A percentile compares a stretch with the other conserved stretches of the same genome.
Evolutionary conservation across 2,329 filamentous ascomycete species (phyloP).

Genomic region (Fusarium proliferatum): DNA sequence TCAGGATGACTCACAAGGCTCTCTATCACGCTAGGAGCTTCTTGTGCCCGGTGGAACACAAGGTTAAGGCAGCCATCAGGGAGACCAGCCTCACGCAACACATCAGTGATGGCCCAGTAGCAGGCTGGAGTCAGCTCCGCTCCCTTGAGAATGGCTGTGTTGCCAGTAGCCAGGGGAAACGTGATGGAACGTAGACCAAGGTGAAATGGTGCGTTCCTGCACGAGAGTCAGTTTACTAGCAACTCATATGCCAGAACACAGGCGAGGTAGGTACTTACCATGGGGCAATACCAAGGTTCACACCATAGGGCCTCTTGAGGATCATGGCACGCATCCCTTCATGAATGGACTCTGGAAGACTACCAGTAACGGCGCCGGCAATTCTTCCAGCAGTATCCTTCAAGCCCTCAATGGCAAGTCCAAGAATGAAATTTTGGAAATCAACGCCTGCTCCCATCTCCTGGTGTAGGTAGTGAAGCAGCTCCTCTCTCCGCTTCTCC

Average conservation of each 20-base stretch:
- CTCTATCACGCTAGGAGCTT: background rate
- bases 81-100: background rate
- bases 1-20: background rate
- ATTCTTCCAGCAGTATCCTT: conserved; percentile 52
- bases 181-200: background rate
- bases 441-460: conserved; percentile 20
- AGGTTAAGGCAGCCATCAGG: background rate
- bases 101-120: background rate
- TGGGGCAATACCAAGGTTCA: conserved; percentile 20
- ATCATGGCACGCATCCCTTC: conserved; percentile 32
- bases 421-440: conserved; percentile 46
- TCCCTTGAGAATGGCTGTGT: background rate
- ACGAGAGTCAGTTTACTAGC: background rate
- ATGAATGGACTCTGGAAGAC: conserved; percentile 40
- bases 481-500: background rate
- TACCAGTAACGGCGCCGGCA: conserved; percentile 41
- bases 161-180: background rate
- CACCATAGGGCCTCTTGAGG: conserved; percentile 26
- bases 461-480: conserved; percentile 4
- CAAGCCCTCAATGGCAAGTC: conserved; percentile 45
- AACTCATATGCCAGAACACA: background rate
- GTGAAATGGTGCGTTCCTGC: background rate
- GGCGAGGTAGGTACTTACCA: background rate
- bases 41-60: background rate
- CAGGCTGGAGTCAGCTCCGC: background rate